phyloP scores from a whole-genome alignment of 208 protist genomes.

The Plasmodiophora brassicae region DNA sequence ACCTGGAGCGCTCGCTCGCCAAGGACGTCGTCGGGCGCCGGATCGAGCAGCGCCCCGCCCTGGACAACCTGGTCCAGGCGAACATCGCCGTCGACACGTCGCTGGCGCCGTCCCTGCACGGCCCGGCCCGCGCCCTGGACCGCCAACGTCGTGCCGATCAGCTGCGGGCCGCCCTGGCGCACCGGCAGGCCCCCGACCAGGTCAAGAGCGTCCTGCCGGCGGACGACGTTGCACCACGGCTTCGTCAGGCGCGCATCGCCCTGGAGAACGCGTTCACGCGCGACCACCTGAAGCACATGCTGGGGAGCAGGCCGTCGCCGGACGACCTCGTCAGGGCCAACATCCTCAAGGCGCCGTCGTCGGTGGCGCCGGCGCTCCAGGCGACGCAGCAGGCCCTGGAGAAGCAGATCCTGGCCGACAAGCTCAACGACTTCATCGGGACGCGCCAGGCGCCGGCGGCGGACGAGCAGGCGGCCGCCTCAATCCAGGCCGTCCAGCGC shows the following conservation, averaged over 20 bases:
- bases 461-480: neutral
- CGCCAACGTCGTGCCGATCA: neutral
- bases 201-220: neutral
- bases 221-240: neutral
- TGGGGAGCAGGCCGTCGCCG: neutral
- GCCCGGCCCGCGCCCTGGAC: neutral
- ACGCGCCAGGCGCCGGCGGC: neutral
- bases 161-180: neutral
- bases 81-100: neutral
- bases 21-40: neutral
- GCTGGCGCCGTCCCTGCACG: slow-evolving; percentile 18
- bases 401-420: neutral
- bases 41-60: neutral
- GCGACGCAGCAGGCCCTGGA: neutral
- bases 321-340: neutral
- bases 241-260: neutral
- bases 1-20: neutral
- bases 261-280: neutral
- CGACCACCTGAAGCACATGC: neutral
- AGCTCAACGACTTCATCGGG: neutral
- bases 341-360: slow-evolving; percentile 9
- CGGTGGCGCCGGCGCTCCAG: neutral
- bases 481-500: neutral
- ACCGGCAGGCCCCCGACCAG: neutral
- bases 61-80: neutral